Percentiles rank a stretch among this genome's conserved stretches.
Conservation (phyloP, 805 yeast species). For the Zygosaccharomyces gambellarensis region DNA sequence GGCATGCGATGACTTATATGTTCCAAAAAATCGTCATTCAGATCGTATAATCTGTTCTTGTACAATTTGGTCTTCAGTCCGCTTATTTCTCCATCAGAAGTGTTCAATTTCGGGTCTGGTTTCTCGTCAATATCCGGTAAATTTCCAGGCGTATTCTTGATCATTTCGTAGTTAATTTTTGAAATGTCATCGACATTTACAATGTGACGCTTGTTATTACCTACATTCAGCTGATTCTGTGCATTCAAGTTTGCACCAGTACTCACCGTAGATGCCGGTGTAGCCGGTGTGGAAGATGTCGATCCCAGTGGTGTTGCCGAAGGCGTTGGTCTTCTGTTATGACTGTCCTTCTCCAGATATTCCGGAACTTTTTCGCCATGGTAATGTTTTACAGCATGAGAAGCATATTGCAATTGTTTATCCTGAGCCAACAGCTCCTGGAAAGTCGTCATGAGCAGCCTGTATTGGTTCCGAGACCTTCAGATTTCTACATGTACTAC, state of each 20-base stretch:
- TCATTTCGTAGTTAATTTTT: constrained; percentile 33
- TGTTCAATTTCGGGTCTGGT: constrained; percentile 8
- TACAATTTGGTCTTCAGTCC: constrained; percentile 23
- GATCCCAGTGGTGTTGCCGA: constrained; percentile 2
- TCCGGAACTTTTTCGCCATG: constrained; percentile 7
- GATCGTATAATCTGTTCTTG: constrained; percentile 25
- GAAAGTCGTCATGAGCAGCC: not conserved
- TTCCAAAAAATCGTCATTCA: constrained; percentile 28
- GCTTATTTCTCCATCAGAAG: constrained; percentile 22
- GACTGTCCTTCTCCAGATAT: constrained; percentile 9
- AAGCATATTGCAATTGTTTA: constrained; percentile 17
- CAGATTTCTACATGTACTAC: no score
- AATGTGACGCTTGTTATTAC: constrained; percentile 28
- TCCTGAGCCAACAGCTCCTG: constrained; percentile 8
- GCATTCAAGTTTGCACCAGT: not conserved
- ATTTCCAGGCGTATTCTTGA: constrained; percentile 33
- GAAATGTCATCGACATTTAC: constrained; percentile 32
- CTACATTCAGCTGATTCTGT: constrained; percentile 2
- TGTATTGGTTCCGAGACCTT: not conserved
- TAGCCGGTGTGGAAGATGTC: not conserved
- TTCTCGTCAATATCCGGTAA: constrained; percentile 7
- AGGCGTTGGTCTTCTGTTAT: constrained; percentile 9
- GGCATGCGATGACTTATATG: constrained; percentile 9
- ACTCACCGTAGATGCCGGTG: not conserved
- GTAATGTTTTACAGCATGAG: constrained; percentile 15